Percentiles rank a stretch among this genome's conserved stretches.
Evolutionary conservation across 306 rosid species (phyloP).

Genomic region (Glycine latifolia): DNA sequence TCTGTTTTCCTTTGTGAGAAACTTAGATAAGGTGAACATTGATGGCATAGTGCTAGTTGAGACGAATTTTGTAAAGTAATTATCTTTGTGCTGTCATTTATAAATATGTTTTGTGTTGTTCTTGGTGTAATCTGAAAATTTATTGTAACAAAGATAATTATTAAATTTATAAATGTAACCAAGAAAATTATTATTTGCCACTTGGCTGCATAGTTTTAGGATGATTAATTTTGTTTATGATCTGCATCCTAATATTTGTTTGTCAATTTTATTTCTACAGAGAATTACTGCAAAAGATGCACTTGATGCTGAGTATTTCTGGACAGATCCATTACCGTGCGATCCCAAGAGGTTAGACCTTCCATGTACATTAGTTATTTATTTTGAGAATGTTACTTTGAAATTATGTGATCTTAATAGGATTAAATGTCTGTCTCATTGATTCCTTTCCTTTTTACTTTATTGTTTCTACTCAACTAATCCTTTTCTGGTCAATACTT

Average conservation of each 20-base stretch:
- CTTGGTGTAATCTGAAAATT: background rate
- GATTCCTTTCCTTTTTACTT: background rate
- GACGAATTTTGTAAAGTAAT: background rate
- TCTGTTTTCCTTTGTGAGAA: background rate
- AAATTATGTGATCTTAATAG: slow-evolving; percentile 18
- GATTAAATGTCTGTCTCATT: background rate
- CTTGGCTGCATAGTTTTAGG: background rate
- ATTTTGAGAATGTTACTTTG: background rate
- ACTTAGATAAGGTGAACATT: slow-evolving; percentile 4
- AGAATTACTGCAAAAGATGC: slow-evolving; percentile 76
- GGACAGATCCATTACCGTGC: slow-evolving; percentile 77
- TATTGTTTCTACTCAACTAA: background rate
- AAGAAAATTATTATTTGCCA: background rate
- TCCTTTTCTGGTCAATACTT: background rate
- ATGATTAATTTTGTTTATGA: background rate
- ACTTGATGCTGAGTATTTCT: slow-evolving; percentile 78
- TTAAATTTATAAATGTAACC: no score
- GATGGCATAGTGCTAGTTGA: slow-evolving; percentile 25
- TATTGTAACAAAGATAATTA: background rate
- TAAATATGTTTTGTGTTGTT: background rate
- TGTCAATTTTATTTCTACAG: slow-evolving; percentile 47
- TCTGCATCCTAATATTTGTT: background rate
- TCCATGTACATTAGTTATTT: background rate
- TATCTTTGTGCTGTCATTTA: background rate
- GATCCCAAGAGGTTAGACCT: slow-evolving; percentile 69